phyloP scores from a whole-genome alignment of 2,329 filamentous ascomycete species.

The Fusarium neocosmosporiellum region DNA sequence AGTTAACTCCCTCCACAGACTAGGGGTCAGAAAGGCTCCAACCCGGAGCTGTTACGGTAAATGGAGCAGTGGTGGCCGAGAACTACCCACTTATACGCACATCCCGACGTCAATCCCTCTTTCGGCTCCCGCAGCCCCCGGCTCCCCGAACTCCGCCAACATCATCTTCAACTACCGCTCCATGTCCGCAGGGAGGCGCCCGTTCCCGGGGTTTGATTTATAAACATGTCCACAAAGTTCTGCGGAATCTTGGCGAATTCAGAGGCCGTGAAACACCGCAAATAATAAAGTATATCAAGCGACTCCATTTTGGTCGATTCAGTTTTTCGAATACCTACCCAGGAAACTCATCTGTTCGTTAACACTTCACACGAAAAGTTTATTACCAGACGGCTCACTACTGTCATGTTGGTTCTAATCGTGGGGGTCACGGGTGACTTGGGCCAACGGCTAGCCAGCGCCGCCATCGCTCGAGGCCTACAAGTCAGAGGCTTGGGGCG shows the following conservation, averaged over 20 bases:
- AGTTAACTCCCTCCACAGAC: background rate
- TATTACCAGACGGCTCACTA: no score
- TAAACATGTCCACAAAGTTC: background rate
- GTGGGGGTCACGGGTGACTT: background rate
- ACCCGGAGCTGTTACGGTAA: background rate
- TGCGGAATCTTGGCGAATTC: no score
- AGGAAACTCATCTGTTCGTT: background rate
- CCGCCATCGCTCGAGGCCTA: background rate
- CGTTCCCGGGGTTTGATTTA: background rate
- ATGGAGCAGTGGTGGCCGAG: background rate
- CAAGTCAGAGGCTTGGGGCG: background rate
- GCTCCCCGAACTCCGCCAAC: background rate
- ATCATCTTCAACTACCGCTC: no score
- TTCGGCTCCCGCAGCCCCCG: background rate
- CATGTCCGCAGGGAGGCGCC: no score
- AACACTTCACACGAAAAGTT: background rate
- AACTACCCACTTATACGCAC: background rate
- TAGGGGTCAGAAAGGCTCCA: background rate
- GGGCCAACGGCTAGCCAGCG: background rate
- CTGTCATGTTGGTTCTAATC: background rate
- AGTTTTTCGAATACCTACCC: background rate
- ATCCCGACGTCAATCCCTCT: background rate
- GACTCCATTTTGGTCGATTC: background rate
- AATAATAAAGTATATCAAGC: background rate
- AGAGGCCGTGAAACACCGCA: no score